These are phyloP conservation scores for Eucommia ulmoides DNA, from an alignment of 257 asterid genomes.

Conservation along the genomic window DNA sequence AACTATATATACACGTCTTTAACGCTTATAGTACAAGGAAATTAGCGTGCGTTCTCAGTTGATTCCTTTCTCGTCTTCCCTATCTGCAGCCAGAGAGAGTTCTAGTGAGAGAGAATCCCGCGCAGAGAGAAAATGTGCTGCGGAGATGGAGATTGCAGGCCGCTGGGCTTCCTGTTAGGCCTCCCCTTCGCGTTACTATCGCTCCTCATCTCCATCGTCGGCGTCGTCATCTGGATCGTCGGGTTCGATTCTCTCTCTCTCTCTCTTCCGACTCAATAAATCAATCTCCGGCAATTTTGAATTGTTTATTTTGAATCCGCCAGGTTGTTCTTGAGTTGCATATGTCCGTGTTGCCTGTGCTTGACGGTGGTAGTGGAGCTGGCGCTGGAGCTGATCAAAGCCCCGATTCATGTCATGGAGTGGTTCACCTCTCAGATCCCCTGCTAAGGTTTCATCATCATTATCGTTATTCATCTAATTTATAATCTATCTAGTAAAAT, in stretches of 20 bases:
- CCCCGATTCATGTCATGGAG: slow-evolving; percentile 52
- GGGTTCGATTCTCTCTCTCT: slow-evolving; percentile 22
- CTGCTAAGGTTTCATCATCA: no score
- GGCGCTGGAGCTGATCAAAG: slow-evolving; percentile 47
- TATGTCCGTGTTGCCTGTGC: slow-evolving; percentile 59
- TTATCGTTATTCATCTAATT: no score
- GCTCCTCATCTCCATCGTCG: slow-evolving; percentile 40
- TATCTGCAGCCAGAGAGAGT: no score
- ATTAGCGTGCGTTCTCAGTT: no score
- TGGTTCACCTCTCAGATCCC: slow-evolving; percentile 53
- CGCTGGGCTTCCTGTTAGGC: slow-evolving; percentile 47
- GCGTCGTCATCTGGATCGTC: slow-evolving; percentile 40
- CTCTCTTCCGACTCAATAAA: not conserved
- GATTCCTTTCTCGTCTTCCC: no score
- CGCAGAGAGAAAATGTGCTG: no score
- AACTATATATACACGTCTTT: no score
- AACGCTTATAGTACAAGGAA: no score
- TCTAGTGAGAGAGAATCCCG: no score
- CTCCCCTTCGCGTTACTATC: slow-evolving; percentile 51
- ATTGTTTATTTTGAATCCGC: not conserved
- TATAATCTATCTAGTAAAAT: no score
- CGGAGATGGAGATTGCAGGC: slow-evolving; percentile 39
- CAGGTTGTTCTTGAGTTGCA: slow-evolving; percentile 37
- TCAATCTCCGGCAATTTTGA: not conserved
- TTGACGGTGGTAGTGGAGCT: slow-evolving; percentile 47